A percentile compares a stretch with the other conserved stretches of the same genome.
Evolutionary conservation across 2,329 filamentous ascomycete genomes (phyloP).

Genomic region (Emericellopsis atlantica): DNA sequence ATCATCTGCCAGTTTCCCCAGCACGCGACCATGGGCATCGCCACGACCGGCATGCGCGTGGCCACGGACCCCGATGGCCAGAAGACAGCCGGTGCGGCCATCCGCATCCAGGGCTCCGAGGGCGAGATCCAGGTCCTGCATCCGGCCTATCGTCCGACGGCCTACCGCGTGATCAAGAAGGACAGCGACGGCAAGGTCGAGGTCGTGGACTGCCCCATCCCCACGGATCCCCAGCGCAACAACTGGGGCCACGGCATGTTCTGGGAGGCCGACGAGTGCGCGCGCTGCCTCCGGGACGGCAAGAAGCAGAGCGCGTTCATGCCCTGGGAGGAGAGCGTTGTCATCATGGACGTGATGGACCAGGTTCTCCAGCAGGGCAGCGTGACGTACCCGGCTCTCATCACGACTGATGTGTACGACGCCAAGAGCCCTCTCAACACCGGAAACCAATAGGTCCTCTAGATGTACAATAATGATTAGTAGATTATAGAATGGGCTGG

Average conservation of each 20-base stretch:
- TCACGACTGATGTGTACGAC: conserved; percentile 45
- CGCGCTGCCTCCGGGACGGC: conserved; percentile 62
- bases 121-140: conserved; percentile 75
- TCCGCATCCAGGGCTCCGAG: conserved; percentile 68
- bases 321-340: conserved; percentile 63
- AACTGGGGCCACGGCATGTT: conserved; percentile 70
- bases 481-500: too few relatives aligned
- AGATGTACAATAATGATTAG: not conserved
- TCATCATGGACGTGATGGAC: conserved; percentile 69
- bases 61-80: conserved; percentile 48
- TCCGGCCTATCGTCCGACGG: conserved; percentile 55
- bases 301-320: conserved; percentile 61
- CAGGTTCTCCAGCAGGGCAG: conserved; percentile 38
- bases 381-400: conserved; percentile 40
- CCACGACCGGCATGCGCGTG: conserved; percentile 52
- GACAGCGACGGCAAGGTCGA: conserved; percentile 33
- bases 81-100: conserved; percentile 48
- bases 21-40: conserved; percentile 58
- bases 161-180: conserved; percentile 50
- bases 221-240: conserved; percentile 31
- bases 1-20: conserved; percentile 65
- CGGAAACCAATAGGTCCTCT: conserved; percentile 13
- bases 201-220: conserved; percentile 39
- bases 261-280: conserved; percentile 75
- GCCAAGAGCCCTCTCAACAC: conserved; percentile 48